A percentile compares a stretch with the other conserved stretches of the same genome.
These are phyloP conservation scores for Viola odorata DNA, from an alignment of 345 rosid genomes.

Conservation along the genomic window DNA sequence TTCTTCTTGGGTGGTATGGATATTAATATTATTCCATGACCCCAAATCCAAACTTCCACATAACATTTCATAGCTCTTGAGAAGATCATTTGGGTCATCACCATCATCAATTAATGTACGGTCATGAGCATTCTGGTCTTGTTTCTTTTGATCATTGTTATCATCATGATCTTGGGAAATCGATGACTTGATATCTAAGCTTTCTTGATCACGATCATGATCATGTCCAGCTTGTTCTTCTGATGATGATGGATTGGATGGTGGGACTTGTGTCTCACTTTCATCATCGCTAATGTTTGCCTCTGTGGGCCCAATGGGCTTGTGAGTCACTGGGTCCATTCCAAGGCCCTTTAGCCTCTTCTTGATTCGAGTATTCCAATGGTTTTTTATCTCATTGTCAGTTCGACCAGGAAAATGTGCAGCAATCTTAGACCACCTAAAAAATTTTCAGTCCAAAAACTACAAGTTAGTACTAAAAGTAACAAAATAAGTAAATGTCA, in stretches of 20 bases:
- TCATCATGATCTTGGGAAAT: not conserved
- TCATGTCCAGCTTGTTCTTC: conserved; percentile 15
- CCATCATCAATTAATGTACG: not conserved
- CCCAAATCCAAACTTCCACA: conserved; percentile 36
- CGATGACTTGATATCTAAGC: conserved; percentile 17
- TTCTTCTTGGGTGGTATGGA: conserved; percentile 18
- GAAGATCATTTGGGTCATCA: conserved; percentile 27
- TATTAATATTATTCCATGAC: conserved; percentile 8
- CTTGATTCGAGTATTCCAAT: conserved; percentile 89
- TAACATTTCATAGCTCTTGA: conserved; percentile 31
- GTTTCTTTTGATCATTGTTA: conserved; percentile 5
- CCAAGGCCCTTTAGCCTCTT: conserved; percentile 70
- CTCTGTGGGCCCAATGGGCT: conserved; percentile 27
- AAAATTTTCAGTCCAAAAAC: not conserved
- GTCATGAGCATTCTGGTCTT: conserved; percentile 6
- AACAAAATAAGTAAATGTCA: no score
- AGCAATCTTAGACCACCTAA: conserved; percentile 94
- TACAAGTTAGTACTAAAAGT: not conserved
- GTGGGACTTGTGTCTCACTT: conserved; percentile 1
- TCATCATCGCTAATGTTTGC: conserved; percentile 10
- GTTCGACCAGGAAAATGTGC: conserved; percentile 87
- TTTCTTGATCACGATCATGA: not conserved
- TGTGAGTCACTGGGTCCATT: conserved; percentile 56
- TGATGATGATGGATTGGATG: not conserved
- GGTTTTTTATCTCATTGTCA: conserved; percentile 91